Percentiles rank a stretch among this genome's conserved stretches.
phyloP scores from a whole-genome alignment of 495 filamentous ascomycete genomes.

The Immersiella caudata region DNA sequence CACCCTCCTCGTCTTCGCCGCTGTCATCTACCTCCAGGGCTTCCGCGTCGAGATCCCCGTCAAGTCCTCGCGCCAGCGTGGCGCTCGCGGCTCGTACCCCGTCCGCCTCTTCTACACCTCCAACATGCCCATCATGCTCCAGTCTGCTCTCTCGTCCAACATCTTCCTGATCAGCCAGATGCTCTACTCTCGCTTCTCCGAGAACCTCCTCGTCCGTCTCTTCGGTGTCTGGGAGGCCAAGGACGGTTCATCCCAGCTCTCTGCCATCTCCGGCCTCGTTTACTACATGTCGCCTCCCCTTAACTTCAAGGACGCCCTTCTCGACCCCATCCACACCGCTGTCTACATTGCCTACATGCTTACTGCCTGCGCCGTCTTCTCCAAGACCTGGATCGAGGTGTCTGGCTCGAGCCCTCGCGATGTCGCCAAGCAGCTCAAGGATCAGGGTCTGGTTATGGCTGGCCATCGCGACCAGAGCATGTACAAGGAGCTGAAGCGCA shows the following conservation, averaged over 20 bases:
- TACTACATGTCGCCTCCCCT: constrained; percentile 99
- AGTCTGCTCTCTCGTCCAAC: constrained; percentile 97
- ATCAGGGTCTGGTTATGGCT: constrained; percentile 98
- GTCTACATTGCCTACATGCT: constrained; percentile 98
- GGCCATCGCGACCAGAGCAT: constrained; percentile 99
- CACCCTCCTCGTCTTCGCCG: constrained; percentile 89
- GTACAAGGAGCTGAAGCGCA: constrained; percentile 99
- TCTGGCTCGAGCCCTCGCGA: constrained; percentile 96
- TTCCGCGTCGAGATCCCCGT: constrained; percentile 99
- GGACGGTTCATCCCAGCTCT: constrained; percentile 94
- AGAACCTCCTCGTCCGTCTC: constrained; percentile 95
- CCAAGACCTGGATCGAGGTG: constrained; percentile 99
- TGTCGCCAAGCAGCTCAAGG: constrained; percentile 99
- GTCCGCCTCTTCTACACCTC: constrained; percentile 85
- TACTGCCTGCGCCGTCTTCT: constrained; percentile 95
- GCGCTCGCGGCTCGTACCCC: constrained; percentile 85
- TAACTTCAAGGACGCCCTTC: constrained; percentile 93
- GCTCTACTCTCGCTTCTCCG: constrained; percentile 97
- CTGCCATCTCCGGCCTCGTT: constrained; percentile 85
- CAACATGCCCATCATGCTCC: constrained; percentile 99
- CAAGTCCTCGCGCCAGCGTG: constrained; percentile 98
- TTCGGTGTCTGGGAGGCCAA: constrained; percentile 98
- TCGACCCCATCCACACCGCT: constrained; percentile 95
- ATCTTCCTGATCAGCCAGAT: constrained; percentile 98
- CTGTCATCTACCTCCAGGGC: constrained; percentile 99